Percentiles rank a stretch among this genome's conserved stretches.
Evolutionary conservation across 257 asterid species (phyloP).

Genomic region (Leptodermis oblonga): DNA sequence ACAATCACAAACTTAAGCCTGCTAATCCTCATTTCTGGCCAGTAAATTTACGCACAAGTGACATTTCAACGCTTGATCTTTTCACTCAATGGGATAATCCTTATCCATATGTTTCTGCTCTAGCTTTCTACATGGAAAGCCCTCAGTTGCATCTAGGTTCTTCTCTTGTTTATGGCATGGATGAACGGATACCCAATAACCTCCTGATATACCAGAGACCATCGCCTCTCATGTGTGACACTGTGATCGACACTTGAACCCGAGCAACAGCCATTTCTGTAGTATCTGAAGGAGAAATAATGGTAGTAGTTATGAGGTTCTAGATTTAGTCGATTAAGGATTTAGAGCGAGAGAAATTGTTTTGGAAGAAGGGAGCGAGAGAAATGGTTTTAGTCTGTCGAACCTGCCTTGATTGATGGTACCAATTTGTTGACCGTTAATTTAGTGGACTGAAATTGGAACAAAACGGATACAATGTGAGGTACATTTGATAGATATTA

Average conservation of each 20-base stretch:
- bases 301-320: constrained; percentile 56
- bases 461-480: no score
- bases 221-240: constrained; percentile 44
- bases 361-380: no score
- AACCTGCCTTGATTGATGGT: no score
- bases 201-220: constrained; percentile 52
- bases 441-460: no score
- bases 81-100: constrained; percentile 70
- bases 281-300: constrained; percentile 68
- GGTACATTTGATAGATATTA: no score
- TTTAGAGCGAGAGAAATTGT: no score
- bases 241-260: constrained; percentile 40
- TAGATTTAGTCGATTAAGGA: no score
- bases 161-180: constrained; percentile 33
- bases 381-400: no score
- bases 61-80: constrained; percentile 44
- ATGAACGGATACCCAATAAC: constrained; percentile 35
- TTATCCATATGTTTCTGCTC: constrained; percentile 42
- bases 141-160: constrained; percentile 37
- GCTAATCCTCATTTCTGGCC: constrained; percentile 36
- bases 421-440: no score
- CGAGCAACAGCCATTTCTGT: constrained; percentile 52
- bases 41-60: constrained; percentile 31
- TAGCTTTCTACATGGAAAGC: constrained; percentile 42
- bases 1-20: constrained; percentile 47